Percentiles rank a stretch among this genome's conserved stretches.
Conservation (phyloP, 2,329 filamentous ascomycete genomes). For the Myriosclerotinia duriaeana region DNA sequence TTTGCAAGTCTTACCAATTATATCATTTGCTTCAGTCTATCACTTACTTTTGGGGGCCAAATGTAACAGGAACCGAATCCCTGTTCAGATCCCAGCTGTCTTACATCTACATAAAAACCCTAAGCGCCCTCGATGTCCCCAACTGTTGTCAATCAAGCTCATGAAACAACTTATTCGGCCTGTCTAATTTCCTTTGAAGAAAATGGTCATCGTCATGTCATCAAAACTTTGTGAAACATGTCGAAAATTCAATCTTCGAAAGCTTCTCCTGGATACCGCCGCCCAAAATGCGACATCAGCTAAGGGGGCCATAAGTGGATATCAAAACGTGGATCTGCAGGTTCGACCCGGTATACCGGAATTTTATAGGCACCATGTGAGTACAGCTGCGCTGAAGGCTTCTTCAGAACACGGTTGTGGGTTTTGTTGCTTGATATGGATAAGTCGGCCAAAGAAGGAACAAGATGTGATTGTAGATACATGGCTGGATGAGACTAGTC, state of each 20-base stretch:
- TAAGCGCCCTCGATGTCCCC: conserved; percentile 9
- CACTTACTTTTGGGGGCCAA: not conserved
- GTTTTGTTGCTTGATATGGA: conserved; percentile 17
- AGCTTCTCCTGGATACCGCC: conserved; percentile 18
- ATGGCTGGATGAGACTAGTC: conserved; percentile 15
- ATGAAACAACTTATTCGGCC: not conserved
- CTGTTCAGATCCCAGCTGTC: conserved; percentile 7
- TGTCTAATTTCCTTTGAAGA: not conserved
- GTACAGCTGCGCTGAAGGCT: conserved; percentile 5
- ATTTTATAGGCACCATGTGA: conserved; percentile 18
- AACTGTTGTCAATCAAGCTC: not conserved
- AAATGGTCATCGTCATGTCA: not conserved
- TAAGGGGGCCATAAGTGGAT: conserved; percentile 17
- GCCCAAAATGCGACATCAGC: conserved; percentile 9
- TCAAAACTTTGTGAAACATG: conserved; percentile 17
- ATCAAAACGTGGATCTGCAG: conserved; percentile 13
- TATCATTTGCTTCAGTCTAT: no score
- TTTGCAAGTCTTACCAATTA: not conserved
- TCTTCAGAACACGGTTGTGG: conserved; percentile 8
- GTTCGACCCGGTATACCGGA: conserved; percentile 22
- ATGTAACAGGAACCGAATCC: not conserved
- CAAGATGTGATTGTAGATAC: conserved; percentile 9
- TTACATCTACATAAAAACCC: not conserved
- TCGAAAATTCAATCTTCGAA: conserved; percentile 14
- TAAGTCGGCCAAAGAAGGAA: not conserved